phyloP scores from a whole-genome alignment of 2,329 filamentous ascomycete genomes.

The Fusarium sarcochroum region DNA sequence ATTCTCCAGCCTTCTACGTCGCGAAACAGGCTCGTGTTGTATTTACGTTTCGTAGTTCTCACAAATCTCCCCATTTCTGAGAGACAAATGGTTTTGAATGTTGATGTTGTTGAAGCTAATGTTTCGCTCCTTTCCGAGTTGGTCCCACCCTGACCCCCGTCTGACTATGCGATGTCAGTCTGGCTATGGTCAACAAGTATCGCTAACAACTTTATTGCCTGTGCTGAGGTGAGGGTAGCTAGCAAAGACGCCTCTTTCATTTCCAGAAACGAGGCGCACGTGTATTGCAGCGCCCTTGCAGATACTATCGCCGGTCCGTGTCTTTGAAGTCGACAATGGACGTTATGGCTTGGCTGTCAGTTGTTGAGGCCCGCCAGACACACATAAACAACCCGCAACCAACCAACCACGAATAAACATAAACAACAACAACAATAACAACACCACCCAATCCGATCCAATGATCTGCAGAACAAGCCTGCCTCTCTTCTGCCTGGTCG shows the following conservation, averaged over 20 bases:
- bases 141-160: slow-evolving; percentile 12
- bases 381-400: slow-evolving; percentile 2
- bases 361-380: slow-evolving; percentile 35
- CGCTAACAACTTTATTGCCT: not conserved
- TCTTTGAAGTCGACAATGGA: slow-evolving; percentile 11
- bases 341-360: slow-evolving; percentile 20
- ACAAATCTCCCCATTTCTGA: slow-evolving; percentile 1
- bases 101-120: slow-evolving; percentile 23
- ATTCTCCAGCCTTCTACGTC: slow-evolving; percentile 12
- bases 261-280: slow-evolving; percentile 44
- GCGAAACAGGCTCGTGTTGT: slow-evolving; percentile 16
- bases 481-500: slow-evolving; percentile 1
- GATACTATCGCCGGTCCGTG: slow-evolving; percentile 23
- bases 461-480: slow-evolving; percentile 24
- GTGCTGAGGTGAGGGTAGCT: slow-evolving; percentile 21
- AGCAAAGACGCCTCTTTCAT: slow-evolving; percentile 25
- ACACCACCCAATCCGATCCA: slow-evolving; percentile 7
- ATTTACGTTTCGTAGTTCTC: slow-evolving; percentile 13
- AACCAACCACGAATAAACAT: slow-evolving; percentile 16
- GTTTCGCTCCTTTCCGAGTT: slow-evolving; percentile 9
- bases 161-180: slow-evolving; percentile 6
- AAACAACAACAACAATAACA: slow-evolving; percentile 30
- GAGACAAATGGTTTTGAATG: not conserved
- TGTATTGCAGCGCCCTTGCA: slow-evolving; percentile 36
- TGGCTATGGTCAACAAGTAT: not conserved